Conservation (phyloP, 192 early-diverging fungal species). For the Haplosporangium gracile region DNA sequence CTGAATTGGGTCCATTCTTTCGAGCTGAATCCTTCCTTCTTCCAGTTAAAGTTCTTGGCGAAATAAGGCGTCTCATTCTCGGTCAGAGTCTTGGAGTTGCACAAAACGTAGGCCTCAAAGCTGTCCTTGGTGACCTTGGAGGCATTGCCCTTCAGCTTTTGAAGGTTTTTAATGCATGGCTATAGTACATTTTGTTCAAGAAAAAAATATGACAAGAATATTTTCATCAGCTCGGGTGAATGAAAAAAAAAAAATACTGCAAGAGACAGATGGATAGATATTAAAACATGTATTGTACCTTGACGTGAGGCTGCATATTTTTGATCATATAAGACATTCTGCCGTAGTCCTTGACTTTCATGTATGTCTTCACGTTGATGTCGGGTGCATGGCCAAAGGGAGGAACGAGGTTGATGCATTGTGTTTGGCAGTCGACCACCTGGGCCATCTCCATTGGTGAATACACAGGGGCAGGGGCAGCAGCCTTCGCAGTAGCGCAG, state of each 20-base stretch:
- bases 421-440: slow-evolving; percentile 41
- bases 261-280: not conserved
- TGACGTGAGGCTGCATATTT: slow-evolving; percentile 30
- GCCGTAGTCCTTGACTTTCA: slow-evolving; percentile 33
- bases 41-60: slow-evolving; percentile 36
- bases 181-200: slow-evolving; percentile 3
- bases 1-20: slow-evolving; percentile 37
- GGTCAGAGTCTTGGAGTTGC: slow-evolving; percentile 44
- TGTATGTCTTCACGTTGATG: slow-evolving; percentile 11
- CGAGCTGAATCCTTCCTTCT: slow-evolving; percentile 43
- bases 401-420: slow-evolving; percentile 25
- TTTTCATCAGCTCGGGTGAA: slow-evolving; percentile 21
- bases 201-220: not conserved
- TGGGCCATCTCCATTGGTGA: slow-evolving; percentile 27
- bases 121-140: slow-evolving; percentile 30
- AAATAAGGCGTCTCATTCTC: slow-evolving; percentile 43
- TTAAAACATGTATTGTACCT: slow-evolving; percentile 14
- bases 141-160: slow-evolving; percentile 34
- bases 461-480: not conserved
- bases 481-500: slow-evolving; percentile 36
- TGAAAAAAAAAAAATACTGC: not conserved
- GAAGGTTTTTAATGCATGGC: slow-evolving; percentile 24
- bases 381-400: slow-evolving; percentile 31
- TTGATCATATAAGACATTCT: slow-evolving; percentile 36
- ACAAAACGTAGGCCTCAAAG: slow-evolving; percentile 38